Evolutionary conservation across 129 eudicot species (phyloP), one percentile per base, ranked within the genome.

Genomic region (Helichrysum umbraculigerum): DNA sequence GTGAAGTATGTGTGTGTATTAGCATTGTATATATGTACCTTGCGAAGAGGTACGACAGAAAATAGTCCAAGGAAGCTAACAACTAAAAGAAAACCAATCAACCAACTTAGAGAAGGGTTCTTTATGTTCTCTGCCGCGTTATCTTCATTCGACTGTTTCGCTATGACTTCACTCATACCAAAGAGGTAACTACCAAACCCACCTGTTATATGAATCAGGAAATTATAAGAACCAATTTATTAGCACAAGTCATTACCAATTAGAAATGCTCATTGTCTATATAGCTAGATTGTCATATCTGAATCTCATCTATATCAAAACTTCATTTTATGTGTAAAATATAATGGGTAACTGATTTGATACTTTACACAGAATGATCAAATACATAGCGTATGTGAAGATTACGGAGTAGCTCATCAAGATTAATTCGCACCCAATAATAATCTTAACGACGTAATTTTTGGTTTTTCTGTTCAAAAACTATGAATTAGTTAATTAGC

Each of bases 181-280:
- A 94, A 89, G 2, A 94, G 83, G 88, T 94, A 94, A 71, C 96
- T 94, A 41, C 97, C 99, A 83, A 91, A 91, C 52, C 99, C 99
- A 74, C 99, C 99, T 94, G 92, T 44, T 51, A 70, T 64, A 19
- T 52, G 65, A 50, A 58, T 37, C 10, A 37, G 10, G 10, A 37
- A 37, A 37, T 25, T 25, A 25, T 37, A 37, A 37, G 9, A 7
- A 37, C 42, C 10, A 7, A 1, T 6, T 37, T 37, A 6, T 37
- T 37, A 37, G 42, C 42, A 37, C 42, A 37, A 37, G 42, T 37
- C 39, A 6, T 6, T 37, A 9, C 47, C 47, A 8, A 1, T 39
- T 3, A 0, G 47, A 44, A 12, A 44, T 12, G 52, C 14, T 44
- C 52, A 44, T 44, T 12, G 52, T 44, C 52, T 44, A 44, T 44